phyloP scores from a whole-genome alignment of 2,329 filamentous ascomycete species.

The Beauveria brongniartii region DNA sequence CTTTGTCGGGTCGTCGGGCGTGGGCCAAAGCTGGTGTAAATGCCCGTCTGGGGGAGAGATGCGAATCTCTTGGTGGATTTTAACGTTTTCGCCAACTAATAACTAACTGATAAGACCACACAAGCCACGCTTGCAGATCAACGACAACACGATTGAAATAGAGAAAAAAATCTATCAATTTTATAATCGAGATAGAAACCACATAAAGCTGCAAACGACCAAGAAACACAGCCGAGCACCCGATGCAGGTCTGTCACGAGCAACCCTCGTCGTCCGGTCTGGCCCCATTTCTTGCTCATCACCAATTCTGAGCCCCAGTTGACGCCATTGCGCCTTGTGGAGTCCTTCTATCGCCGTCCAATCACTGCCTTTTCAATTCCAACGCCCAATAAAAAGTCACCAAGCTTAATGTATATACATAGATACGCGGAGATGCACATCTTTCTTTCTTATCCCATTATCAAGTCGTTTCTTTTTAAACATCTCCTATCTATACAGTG shows the following conservation, averaged over 20 bases:
- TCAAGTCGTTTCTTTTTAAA: neutral
- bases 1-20: conserved; percentile 3
- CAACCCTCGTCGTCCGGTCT: conserved; percentile 14
- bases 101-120: too few relatives aligned
- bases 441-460: neutral
- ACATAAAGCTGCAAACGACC: conserved; percentile 6
- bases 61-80: neutral
- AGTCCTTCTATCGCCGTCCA: conserved; percentile 16
- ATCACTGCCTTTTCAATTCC: conserved; percentile 5
- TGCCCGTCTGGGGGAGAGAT: conserved; percentile 6
- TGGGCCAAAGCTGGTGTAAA: neutral
- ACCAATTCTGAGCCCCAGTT: conserved; percentile 18
- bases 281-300: neutral
- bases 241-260: neutral
- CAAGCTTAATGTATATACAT: neutral
- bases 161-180: neutral
- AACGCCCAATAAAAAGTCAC: neutral
- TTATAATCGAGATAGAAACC: neutral
- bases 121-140: neutral
- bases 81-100: neutral
- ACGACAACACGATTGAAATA: neutral
- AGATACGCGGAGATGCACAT: conserved; percentile 10
- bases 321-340: conserved; percentile 26
- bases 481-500: neutral
- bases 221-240: conserved; percentile 13